A percentile compares a stretch with the other conserved stretches of the same genome.
These are phyloP conservation scores for Microthlaspi erraticum DNA, from an alignment of 345 rosid species.

Conservation along the genomic window DNA sequence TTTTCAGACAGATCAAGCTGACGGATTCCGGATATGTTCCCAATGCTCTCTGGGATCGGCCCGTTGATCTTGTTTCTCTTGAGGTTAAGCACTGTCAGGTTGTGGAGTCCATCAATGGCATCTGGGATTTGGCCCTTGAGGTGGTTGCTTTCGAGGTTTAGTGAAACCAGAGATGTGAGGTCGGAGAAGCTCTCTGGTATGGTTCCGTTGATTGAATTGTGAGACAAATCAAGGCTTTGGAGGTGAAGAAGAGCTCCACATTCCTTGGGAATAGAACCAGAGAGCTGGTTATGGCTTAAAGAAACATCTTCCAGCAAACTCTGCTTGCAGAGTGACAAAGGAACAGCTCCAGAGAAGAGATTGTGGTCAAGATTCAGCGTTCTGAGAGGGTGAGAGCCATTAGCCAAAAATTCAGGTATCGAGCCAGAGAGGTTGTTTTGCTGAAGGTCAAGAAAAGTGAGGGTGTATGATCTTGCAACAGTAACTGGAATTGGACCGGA, in stretches of 20 bases:
- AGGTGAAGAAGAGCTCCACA: constrained; percentile 56
- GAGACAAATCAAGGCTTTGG: constrained; percentile 68
- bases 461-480: constrained; percentile 56
- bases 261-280: constrained; percentile 60
- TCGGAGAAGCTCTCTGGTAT: constrained; percentile 64
- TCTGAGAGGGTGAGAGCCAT: constrained; percentile 51
- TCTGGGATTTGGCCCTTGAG: constrained; percentile 59
- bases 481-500: constrained; percentile 62
- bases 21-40: constrained; percentile 59
- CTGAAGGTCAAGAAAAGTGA: constrained; percentile 69
- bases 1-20: constrained; percentile 73
- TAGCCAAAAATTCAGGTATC: constrained; percentile 60
- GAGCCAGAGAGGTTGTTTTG: constrained; percentile 81
- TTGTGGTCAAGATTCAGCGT: constrained; percentile 56
- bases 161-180: constrained; percentile 57
- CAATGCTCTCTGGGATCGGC: constrained; percentile 60
- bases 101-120: constrained; percentile 53
- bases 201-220: constrained; percentile 74
- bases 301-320: constrained; percentile 57
- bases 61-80: constrained; percentile 67
- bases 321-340: constrained; percentile 58
- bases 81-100: constrained; percentile 66
- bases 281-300: constrained; percentile 67
- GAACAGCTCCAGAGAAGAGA: constrained; percentile 61
- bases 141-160: constrained; percentile 63